phyloP scores from a whole-genome alignment of 2,329 filamentous ascomycete species.

The Calonectria pseudoturangicola region DNA sequence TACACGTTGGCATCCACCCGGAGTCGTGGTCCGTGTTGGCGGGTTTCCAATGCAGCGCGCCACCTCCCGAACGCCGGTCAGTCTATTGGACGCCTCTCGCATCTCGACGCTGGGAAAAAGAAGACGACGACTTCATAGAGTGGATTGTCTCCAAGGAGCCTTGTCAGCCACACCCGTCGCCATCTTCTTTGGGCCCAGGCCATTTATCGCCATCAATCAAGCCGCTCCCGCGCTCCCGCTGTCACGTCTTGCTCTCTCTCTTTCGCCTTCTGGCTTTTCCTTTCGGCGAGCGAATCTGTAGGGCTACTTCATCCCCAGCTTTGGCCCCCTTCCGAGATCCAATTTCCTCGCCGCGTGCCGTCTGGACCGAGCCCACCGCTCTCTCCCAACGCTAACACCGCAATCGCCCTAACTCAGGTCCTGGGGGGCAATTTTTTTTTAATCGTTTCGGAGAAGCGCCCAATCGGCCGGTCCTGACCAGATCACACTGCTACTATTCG shows the following conservation, averaged over 20 bases:
- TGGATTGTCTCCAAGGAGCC: neutral
- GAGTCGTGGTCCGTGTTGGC: constrained; percentile 1
- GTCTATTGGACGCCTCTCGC: constrained; percentile 6
- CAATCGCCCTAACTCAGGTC: neutral
- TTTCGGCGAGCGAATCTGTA: neutral
- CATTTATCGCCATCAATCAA: neutral
- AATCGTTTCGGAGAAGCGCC: constrained; percentile 11
- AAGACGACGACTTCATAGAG: neutral
- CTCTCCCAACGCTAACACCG: constrained; percentile 19
- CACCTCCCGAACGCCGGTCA: neutral
- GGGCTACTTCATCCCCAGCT: neutral
- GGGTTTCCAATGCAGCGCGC: neutral
- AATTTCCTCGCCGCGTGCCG: constrained; percentile 12
- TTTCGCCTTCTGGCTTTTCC: neutral
- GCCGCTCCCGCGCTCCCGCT: constrained; percentile 13
- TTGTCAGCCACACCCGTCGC: constrained; percentile 34
- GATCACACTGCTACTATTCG: constrained; percentile 11
- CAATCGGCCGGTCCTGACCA: constrained; percentile 34
- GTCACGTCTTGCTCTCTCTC: neutral
- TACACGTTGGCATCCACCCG: neutral
- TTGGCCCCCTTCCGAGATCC: neutral
- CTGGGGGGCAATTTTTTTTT: constrained; percentile 8
- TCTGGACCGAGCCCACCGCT: neutral
- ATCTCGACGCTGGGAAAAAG: neutral
- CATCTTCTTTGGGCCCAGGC: neutral